Percentiles rank a stretch among this genome's conserved stretches.
phyloP scores from a whole-genome alignment of 192 early-diverging fungal species.

The Kickxella alabastrina region DNA sequence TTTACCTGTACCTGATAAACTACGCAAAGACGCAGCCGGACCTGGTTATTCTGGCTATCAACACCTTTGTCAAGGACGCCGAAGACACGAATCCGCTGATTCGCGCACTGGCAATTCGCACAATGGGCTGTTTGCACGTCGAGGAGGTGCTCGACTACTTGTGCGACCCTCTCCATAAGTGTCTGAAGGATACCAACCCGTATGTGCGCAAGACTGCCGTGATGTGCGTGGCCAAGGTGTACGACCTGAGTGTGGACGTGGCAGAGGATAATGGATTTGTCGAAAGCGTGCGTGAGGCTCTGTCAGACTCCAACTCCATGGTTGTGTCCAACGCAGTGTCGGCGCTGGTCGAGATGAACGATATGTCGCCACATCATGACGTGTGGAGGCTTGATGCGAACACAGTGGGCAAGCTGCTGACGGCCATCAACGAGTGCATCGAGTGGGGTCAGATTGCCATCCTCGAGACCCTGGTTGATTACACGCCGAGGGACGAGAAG shows the following conservation, averaged over 20 bases:
- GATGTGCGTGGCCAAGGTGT: slow-evolving; percentile 93
- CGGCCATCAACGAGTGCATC: slow-evolving; percentile 95
- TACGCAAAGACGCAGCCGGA: slow-evolving; percentile 97
- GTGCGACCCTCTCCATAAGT: slow-evolving; percentile 86
- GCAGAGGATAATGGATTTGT: slow-evolving; percentile 96
- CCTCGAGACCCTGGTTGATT: slow-evolving; percentile 76
- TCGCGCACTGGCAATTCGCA: slow-evolving; percentile 92
- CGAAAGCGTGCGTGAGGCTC: slow-evolving; percentile 72
- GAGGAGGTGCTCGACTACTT: slow-evolving; percentile 93
- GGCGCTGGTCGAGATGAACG: slow-evolving; percentile 87
- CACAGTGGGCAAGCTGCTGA: slow-evolving; percentile 76
- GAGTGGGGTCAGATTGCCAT: slow-evolving; percentile 99
- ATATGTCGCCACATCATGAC: slow-evolving; percentile 60
- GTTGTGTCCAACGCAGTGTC: slow-evolving; percentile 95
- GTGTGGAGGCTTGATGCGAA: slow-evolving; percentile 73
- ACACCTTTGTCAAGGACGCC: slow-evolving; percentile 97
- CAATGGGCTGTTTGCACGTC: slow-evolving; percentile 97
- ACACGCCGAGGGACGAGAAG: slow-evolving; percentile 66
- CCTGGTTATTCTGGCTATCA: slow-evolving; percentile 93
- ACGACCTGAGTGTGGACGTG: slow-evolving; percentile 79
- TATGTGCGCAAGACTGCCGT: slow-evolving; percentile 98
- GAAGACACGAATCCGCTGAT: slow-evolving; percentile 94
- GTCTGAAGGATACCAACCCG: slow-evolving; percentile 87
- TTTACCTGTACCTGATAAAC: slow-evolving; percentile 97
- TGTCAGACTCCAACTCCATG: slow-evolving; percentile 96